Evolutionary conservation across 2,329 filamentous ascomycete species (phyloP).

Genomic region (Beauveria sp.): DNA sequence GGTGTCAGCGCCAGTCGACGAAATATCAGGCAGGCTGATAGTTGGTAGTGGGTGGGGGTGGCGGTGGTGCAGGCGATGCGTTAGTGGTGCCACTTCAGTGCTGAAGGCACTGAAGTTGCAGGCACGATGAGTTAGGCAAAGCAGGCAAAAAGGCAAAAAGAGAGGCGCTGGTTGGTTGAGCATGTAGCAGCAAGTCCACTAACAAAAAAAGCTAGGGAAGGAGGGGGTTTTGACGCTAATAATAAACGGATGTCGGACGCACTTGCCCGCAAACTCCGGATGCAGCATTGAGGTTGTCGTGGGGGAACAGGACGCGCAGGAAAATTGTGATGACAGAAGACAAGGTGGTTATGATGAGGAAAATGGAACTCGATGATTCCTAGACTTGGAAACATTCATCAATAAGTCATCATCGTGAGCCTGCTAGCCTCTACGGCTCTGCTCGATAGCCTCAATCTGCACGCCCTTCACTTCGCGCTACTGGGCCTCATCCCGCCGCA

Average conservation of each 20-base stretch:
- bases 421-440: background rate
- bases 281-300: background rate
- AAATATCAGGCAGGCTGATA: background rate
- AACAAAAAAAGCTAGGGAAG: background rate
- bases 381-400: no score
- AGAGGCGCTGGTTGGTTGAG: background rate
- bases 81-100: background rate
- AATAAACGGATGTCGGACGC: background rate
- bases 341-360: no score
- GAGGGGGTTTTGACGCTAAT: background rate
- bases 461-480: background rate
- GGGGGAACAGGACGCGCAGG: no score
- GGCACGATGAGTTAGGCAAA: background rate
- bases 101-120: background rate
- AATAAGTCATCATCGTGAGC: no score
- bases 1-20: slow-evolving; percentile 6
- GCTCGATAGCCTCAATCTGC: background rate
- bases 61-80: background rate
- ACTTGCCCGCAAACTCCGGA: slow-evolving; percentile 10
- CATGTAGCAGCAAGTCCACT: background rate
- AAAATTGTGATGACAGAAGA: no score
- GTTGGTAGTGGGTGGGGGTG: background rate
- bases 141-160: background rate
- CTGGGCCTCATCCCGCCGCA: background rate
- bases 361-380: no score